A percentile compares a stretch with the other conserved stretches of the same genome.
Evolutionary conservation across 1,284 basidiomycete genomes (phyloP).

Genomic region (Sutorius eximius): DNA sequence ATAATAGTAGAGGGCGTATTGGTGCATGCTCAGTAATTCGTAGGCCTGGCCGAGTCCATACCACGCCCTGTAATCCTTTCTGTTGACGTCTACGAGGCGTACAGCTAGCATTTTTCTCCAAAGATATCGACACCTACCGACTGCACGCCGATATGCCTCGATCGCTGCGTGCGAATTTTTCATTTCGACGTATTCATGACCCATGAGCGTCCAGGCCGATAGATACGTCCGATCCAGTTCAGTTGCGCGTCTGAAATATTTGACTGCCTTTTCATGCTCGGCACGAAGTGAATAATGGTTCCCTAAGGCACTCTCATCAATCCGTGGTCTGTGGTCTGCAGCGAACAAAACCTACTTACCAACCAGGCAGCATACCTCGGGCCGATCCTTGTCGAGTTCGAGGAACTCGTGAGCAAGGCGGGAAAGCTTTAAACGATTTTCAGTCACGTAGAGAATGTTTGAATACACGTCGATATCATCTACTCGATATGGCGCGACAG

Average conservation of each 20-base stretch:
- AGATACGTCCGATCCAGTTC: constrained; percentile 93
- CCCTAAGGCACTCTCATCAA: constrained; percentile 48
- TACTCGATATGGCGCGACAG: constrained; percentile 83
- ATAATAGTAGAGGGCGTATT: constrained; percentile 96
- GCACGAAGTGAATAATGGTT: constrained; percentile 94
- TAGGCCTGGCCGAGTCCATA: constrained; percentile 98
- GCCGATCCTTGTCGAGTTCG: constrained; percentile 83
- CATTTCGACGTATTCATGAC: constrained; percentile 98
- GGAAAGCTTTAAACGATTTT: constrained; percentile 85
- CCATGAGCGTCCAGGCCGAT: constrained; percentile 99
- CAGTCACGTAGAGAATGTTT: constrained; percentile 95
- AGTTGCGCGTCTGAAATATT: constrained; percentile 92
- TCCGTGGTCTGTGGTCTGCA: not conserved
- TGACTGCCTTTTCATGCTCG: constrained; percentile 95
- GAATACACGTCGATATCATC: constrained; percentile 97
- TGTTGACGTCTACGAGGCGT: constrained; percentile 74
- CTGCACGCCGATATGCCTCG: constrained; percentile 93
- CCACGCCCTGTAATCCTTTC: constrained; percentile 98
- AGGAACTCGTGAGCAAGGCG: constrained; percentile 92
- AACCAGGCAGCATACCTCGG: constrained; percentile 93
- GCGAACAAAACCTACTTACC: constrained; percentile 52
- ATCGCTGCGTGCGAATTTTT: constrained; percentile 99
- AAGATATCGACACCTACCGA: constrained; percentile 58
- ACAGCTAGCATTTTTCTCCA: not conserved
- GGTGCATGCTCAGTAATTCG: constrained; percentile 93